Evolutionary conservation across 345 rosid species (phyloP).

Genomic region (Citrus medica): DNA sequence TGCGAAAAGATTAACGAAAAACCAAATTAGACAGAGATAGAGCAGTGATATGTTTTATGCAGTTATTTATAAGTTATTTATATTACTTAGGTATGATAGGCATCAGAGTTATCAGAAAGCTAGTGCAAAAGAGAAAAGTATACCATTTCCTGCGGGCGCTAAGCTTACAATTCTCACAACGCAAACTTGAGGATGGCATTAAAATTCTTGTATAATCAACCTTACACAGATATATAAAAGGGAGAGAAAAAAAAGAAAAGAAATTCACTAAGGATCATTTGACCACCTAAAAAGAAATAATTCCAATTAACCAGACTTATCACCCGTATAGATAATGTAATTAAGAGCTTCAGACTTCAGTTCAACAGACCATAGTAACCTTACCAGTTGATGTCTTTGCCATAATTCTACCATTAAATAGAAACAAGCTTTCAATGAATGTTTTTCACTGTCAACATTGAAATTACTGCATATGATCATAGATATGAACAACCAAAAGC

Average conservation of each 20-base stretch:
- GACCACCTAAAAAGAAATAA: background rate
- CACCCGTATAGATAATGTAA: background rate
- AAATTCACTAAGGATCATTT: background rate
- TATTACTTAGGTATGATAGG: no score
- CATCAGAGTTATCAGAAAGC: background rate
- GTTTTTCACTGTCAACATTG: background rate
- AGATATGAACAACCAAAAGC: background rate
- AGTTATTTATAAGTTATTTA: no score
- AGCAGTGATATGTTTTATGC: background rate
- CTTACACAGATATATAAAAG: no score
- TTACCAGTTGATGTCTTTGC: background rate
- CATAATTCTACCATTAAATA: background rate
- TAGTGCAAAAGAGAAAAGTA: background rate
- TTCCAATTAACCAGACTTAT: background rate
- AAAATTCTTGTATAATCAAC: background rate
- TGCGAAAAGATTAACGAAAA: conserved; percentile 15
- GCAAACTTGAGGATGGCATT: background rate
- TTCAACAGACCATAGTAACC: background rate
- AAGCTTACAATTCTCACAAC: background rate
- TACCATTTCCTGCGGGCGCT: background rate
- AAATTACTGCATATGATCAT: background rate
- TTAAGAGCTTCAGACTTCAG: background rate
- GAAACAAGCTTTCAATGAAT: background rate
- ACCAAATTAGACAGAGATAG: background rate
- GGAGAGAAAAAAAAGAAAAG: background rate